phyloP scores from a whole-genome alignment of 2,329 filamentous ascomycete species.

The Apiospora aurea region DNA sequence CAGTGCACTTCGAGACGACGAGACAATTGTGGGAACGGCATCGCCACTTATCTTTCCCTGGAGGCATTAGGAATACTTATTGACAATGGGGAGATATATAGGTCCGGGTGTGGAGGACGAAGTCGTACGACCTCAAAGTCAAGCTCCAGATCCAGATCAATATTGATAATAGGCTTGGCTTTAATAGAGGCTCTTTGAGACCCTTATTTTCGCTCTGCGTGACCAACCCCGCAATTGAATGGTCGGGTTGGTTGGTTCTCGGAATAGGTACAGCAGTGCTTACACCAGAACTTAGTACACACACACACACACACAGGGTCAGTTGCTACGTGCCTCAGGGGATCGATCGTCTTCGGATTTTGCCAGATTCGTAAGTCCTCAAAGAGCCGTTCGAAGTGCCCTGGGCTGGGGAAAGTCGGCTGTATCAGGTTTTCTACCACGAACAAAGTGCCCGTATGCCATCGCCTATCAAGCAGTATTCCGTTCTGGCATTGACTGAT shows the following conservation, averaged over 20 bases:
- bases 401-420: background rate
- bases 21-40: background rate
- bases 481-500: constrained; percentile 5
- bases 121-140: background rate
- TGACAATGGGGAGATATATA: background rate
- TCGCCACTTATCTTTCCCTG: background rate
- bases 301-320: background rate
- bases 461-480: background rate
- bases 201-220: constrained; percentile 1
- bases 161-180: constrained; percentile 11
- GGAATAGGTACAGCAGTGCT: background rate
- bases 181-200: constrained; percentile 10
- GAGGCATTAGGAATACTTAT: constrained; percentile 9
- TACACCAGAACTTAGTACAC: background rate
- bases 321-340: background rate
- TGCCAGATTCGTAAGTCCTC: background rate
- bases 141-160: constrained; percentile 16
- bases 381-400: background rate
- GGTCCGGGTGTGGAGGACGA: constrained; percentile 5
- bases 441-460: background rate
- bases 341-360: background rate
- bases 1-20: background rate
- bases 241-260: background rate
- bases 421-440: background rate
- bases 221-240: constrained; percentile 14